Base-by-base conservation (phyloP, 148 eudicot genomes). In the Rhododendron ovatum region DNA sequence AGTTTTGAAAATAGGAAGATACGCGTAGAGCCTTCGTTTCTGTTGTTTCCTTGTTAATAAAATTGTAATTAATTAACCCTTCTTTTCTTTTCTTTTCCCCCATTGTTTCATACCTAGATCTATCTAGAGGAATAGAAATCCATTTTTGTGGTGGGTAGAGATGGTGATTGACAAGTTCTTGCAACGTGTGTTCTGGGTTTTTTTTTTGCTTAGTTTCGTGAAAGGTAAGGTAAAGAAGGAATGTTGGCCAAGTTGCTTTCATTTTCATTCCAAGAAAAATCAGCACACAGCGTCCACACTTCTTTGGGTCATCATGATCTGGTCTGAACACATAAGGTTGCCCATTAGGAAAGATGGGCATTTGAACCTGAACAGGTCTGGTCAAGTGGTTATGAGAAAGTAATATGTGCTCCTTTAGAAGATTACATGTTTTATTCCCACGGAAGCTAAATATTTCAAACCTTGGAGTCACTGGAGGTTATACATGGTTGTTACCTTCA, bases 31-130 rank as follows among this genome's bases (percentile, higher is more conserved):
- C 90, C 95, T 14, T 91, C 95, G 12, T 93, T 94, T 92, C 91
- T 92, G 91, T 91, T 97, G n/a, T 97, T 97, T 82, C 99, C 99
- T 13, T 95, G 98, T 89, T 93, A 50, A 82, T 82, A 81, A 10
- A 2, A 14, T 35, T 55, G 20, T 55, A 53, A 53, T 3, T 12
- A 55, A 53, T 3, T 12, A 55, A 20, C 69, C 47, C 48, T 1
- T 13, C n/a, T n/a, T n/a, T n/a, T n/a, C n/a, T n/a, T n/a, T n/a
- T n/a, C n/a, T n/a, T 41, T 41, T 41, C 0, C 35, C 77, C 77
- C 5, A 17, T n/a, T 33, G 33, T 22, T 78, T 78, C 82, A 78
- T 28, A 47, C 81, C 81, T 45, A 78, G 82, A 45, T 9, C 28
- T 8, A 45, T 3, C 28, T 22, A 9, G 12, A 41, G 26, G 47